Evolutionary conservation across 495 filamentous ascomycete species (phyloP).

Genomic region (Aspergillus olivimuriae): DNA sequence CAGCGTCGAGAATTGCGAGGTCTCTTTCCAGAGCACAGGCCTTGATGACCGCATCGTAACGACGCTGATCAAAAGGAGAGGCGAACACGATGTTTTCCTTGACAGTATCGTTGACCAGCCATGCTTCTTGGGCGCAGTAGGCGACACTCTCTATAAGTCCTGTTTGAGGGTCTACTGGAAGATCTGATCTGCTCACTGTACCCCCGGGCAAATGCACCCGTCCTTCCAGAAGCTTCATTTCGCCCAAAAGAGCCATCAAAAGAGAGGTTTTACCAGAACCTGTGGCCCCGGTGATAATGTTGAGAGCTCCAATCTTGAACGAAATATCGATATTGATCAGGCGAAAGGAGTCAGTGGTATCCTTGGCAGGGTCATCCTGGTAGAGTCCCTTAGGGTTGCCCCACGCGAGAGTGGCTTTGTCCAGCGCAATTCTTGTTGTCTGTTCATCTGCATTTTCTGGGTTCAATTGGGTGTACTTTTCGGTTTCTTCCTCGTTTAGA

Average conservation of each 20-base stretch:
- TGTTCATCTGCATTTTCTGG: slow-evolving; percentile 55
- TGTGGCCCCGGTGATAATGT: slow-evolving; percentile 87
- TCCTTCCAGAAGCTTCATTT: slow-evolving; percentile 87
- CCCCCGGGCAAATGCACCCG: slow-evolving; percentile 74
- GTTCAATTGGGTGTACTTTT: slow-evolving; percentile 86
- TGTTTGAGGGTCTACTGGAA: slow-evolving; percentile 74
- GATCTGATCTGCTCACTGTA: slow-evolving; percentile 72
- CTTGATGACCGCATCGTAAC: slow-evolving; percentile 81
- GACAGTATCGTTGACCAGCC: slow-evolving; percentile 94
- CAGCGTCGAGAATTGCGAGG: slow-evolving; percentile 83
- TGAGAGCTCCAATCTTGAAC: slow-evolving; percentile 75
- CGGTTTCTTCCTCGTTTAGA: slow-evolving; percentile 88
- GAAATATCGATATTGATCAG: slow-evolving; percentile 71
- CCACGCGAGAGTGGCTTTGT: slow-evolving; percentile 83
- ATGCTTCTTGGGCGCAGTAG: slow-evolving; percentile 96
- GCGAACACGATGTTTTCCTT: slow-evolving; percentile 96
- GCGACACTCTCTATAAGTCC: slow-evolving; percentile 86
- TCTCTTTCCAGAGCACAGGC: slow-evolving; percentile 94
- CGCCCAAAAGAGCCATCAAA: slow-evolving; percentile 91
- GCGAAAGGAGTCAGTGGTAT: slow-evolving; percentile 58
- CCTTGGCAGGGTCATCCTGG: slow-evolving; percentile 16
- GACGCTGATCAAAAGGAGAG: slow-evolving; percentile 68
- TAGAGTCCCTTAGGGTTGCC: slow-evolving; percentile 47
- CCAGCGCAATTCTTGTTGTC: slow-evolving; percentile 70
- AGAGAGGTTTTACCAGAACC: slow-evolving; percentile 93